Conservation (phyloP, 805 yeast genomes). For the Candida maris region DNA sequence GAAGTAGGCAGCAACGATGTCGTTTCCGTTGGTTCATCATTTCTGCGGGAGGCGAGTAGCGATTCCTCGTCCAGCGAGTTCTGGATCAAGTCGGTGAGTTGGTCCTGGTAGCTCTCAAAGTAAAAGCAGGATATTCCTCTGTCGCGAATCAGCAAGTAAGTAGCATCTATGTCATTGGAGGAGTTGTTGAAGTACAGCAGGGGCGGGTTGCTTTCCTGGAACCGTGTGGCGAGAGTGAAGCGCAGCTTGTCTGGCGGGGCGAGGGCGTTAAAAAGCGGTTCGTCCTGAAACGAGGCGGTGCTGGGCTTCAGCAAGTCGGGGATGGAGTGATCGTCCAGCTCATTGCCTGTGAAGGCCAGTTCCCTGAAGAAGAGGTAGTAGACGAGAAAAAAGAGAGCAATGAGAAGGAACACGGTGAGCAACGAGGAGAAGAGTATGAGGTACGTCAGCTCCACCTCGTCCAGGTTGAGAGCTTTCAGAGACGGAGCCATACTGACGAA, state of each 20-base stretch:
- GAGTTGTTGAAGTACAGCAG: constrained; percentile 23
- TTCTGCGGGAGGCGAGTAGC: constrained; percentile 1
- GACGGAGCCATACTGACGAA: too few relatives aligned
- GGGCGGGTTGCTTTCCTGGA: constrained; percentile 24
- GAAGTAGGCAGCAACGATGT: constrained; percentile 18
- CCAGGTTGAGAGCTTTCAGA: constrained; percentile 10
- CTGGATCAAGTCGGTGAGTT: constrained; percentile 23
- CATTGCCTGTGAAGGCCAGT: constrained; percentile 9
- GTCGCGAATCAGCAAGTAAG: constrained; percentile 31
- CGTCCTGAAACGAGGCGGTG: constrained; percentile 16
- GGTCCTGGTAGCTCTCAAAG: constrained; percentile 31
- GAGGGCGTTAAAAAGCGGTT: constrained; percentile 19
- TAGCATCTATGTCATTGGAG: constrained; percentile 26
- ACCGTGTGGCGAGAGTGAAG: constrained; percentile 24
- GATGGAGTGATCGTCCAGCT: constrained; percentile 18
- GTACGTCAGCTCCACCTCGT: constrained; percentile 22
- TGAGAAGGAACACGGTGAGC: constrained; percentile 22
- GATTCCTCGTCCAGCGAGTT: constrained; percentile 16
- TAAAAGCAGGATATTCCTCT: constrained; percentile 33
- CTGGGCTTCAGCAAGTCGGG: constrained; percentile 24
- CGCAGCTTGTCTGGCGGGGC: constrained; percentile 21
- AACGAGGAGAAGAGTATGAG: constrained; percentile 26
- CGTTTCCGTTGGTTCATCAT: constrained; percentile 11
- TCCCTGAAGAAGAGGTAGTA: constrained; percentile 28
- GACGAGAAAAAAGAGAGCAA: constrained; percentile 22